These are phyloP conservation scores for Gillenia trifoliata DNA, from an alignment of 306 rosid genomes.

Conservation along the genomic window DNA sequence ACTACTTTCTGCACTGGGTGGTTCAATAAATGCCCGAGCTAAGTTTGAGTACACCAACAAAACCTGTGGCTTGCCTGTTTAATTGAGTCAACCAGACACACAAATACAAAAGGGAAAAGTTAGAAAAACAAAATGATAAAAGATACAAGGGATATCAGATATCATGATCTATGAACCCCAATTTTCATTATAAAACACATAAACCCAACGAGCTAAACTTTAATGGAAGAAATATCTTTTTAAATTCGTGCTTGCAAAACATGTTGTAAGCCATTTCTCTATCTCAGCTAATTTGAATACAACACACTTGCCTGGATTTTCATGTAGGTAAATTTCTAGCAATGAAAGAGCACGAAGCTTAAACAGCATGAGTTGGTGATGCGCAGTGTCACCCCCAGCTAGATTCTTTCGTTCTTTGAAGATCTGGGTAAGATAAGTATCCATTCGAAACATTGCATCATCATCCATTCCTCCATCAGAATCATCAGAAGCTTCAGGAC, in stretches of 20 bases:
- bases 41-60: conserved; percentile 68
- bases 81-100: conserved; percentile 11
- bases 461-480: conserved; percentile 98
- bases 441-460: conserved; percentile 96
- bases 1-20: conserved; percentile 77
- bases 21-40: conserved; percentile 62
- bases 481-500: conserved; percentile 66
- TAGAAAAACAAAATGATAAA: not conserved
- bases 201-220: not conserved
- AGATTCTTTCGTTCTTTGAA: conserved; percentile 75
- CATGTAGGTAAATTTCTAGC: conserved; percentile 89
- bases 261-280: not conserved
- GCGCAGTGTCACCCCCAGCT: conserved; percentile 79
- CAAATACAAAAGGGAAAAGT: not conserved
- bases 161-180: not conserved
- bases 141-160: not conserved
- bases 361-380: conserved; percentile 81
- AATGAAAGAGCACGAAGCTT: conserved; percentile 87
- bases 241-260: not conserved
- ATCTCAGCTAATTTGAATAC: not conserved
- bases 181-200: not conserved
- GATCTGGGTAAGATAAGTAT: conserved; percentile 74
- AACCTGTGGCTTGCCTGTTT: conserved; percentile 76
- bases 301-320: conserved; percentile 68
- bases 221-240: not conserved